phyloP scores from a whole-genome alignment of 495 filamentous ascomycete species.

The Tuber brumale region DNA sequence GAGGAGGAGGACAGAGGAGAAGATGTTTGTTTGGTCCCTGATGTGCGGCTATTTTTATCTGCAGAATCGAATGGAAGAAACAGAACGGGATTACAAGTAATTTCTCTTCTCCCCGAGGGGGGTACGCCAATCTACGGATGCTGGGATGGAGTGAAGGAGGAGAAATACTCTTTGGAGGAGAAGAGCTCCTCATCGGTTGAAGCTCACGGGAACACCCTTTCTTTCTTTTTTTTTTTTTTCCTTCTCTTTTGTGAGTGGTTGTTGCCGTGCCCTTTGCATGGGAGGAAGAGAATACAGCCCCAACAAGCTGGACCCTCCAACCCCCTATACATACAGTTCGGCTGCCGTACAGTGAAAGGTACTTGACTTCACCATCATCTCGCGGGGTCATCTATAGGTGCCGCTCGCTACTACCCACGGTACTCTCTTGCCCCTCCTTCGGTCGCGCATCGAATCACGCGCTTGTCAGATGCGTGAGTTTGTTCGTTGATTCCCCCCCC shows the following conservation, averaged over 20 bases:
- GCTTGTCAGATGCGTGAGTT: conserved; percentile 13
- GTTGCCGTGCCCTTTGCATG: conserved; percentile 12
- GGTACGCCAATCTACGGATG: not conserved
- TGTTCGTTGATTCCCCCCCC: not conserved
- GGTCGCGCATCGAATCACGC: conserved; percentile 5
- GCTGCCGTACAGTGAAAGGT: not conserved
- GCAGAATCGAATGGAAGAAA: conserved; percentile 14
- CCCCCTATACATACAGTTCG: conserved; percentile 9
- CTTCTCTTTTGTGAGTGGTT: conserved; percentile 13
- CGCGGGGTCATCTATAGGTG: conserved; percentile 12
- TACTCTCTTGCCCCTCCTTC: conserved; percentile 12
- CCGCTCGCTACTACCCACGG: conserved; percentile 12
- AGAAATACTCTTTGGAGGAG: not conserved
- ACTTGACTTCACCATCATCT: conserved; percentile 10
- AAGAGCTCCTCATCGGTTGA: conserved; percentile 11
- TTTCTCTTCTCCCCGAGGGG: not conserved
- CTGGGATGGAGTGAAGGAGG: not conserved
- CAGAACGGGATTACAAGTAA: not conserved
- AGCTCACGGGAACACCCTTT: conserved; percentile 13
- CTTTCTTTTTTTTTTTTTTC: conserved; percentile 7
- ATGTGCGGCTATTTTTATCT: conserved; percentile 38
- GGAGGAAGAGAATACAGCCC: conserved; percentile 9
- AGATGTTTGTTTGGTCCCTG: conserved; percentile 29
- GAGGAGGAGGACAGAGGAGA: not conserved
- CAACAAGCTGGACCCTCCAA: conserved; percentile 12